phyloP scores from a whole-genome alignment of 2,329 filamentous ascomycete genomes.

The Cercospora brassicicola region DNA sequence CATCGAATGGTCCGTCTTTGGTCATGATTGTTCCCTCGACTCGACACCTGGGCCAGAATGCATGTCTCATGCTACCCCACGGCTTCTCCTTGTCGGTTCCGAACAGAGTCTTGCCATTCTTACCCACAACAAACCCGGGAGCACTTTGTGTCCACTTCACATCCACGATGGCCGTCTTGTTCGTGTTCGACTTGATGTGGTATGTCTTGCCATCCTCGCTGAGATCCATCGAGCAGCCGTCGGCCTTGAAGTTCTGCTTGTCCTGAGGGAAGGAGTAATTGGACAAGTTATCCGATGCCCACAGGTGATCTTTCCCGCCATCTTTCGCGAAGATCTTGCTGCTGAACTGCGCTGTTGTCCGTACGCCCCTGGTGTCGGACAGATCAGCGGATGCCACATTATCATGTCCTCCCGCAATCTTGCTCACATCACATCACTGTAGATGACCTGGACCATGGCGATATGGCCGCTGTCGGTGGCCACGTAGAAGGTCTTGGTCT shows the following conservation, averaged over 20 bases:
- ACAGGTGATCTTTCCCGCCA: constrained; percentile 70
- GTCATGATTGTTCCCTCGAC: constrained; percentile 83
- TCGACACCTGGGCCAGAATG: constrained; percentile 87
- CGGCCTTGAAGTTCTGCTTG: constrained; percentile 79
- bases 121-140: constrained; percentile 82
- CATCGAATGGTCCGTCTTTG: constrained; percentile 74
- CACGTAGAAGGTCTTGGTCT: constrained; percentile 94
- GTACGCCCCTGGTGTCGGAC: constrained; percentile 66
- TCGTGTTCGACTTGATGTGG: constrained; percentile 85
- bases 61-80: constrained; percentile 90
- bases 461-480: constrained; percentile 74
- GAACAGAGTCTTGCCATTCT: constrained; percentile 78
- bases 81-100: constrained; percentile 83
- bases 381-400: constrained; percentile 17
- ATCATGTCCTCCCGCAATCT: neutral
- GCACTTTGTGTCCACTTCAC: constrained; percentile 73
- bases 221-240: constrained; percentile 80
- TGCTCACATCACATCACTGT: constrained; percentile 88
- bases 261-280: constrained; percentile 83
- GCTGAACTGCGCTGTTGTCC: constrained; percentile 91
- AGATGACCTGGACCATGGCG: constrained; percentile 86
- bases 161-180: constrained; percentile 79
- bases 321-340: constrained; percentile 82
- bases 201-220: constrained; percentile 80
- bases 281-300: constrained; percentile 76